Evolutionary conservation across 495 filamentous ascomycete genomes (phyloP), one percentile per base, ranked within the genome.

Genomic region (Penicillium soppii): DNA sequence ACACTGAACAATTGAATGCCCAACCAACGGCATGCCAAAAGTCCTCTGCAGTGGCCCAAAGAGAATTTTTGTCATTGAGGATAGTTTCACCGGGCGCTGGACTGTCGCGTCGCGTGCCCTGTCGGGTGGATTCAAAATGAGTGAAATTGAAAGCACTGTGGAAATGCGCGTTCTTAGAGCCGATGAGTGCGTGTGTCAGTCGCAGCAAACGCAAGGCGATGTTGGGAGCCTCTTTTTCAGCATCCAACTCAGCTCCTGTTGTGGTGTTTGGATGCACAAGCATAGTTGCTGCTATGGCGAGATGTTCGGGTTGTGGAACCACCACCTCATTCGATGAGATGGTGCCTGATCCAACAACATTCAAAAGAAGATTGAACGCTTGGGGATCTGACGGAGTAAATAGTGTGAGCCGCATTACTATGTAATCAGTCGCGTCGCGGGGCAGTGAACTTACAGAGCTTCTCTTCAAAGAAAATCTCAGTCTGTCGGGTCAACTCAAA

Each of bases 11-110:
- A 57, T 91, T 92, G 66, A 97, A 95, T 0, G 88, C 85, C 94
- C 94, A 97, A 4, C 94, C 94, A 1, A 92, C 83, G 0, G 87
- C 79, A 33, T 87, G 81, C 90, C 95, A 98, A 54, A 97, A 92
- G 60, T 95, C 89, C 21, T 87, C 82, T 0, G 85, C 89, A 82
- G 8, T 82, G 81, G n/a, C 76, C 69, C 19, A n/a, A n/a, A n/a
- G n/a, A n/a, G n/a, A n/a, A n/a, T 76, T 71, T 23, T 73, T 77
- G 4, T 66, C 62, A 47, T 72, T 59, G 12, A 72, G 65, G 59
- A 10, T 32, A 1, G 38, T 17, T 7, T 52, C 48, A 10, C 20
- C 25, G 9, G 32, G 35, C 30, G 30, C 52, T 38, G 60, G 43
- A 37, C 63, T 57, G 32, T 64, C 53, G 54, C 61, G 47, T 27